These are phyloP conservation scores for Phialocephala sp. DNA, from an alignment of 2,329 filamentous ascomycete species.

Conservation along the genomic window DNA sequence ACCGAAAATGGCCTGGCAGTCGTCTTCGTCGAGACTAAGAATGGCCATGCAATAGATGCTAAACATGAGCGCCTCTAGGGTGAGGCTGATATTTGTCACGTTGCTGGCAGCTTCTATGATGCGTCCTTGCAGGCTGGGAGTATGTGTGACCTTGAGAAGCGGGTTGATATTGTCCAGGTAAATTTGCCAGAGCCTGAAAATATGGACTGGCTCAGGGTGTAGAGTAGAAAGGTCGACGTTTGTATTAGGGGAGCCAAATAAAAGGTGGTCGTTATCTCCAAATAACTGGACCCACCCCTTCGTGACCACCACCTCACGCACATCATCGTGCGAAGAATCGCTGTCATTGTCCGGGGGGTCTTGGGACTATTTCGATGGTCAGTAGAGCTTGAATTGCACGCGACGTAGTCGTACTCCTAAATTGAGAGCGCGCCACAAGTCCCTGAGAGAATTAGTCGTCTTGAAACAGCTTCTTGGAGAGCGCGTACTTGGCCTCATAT, in stretches of 20 bases:
- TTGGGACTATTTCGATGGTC: slow-evolving; percentile 38
- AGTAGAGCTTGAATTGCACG: slow-evolving; percentile 22
- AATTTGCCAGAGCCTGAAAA: slow-evolving; percentile 75
- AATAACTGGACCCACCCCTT: slow-evolving; percentile 53
- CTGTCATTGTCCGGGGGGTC: slow-evolving; percentile 39
- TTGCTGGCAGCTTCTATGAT: slow-evolving; percentile 67
- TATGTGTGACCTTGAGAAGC: slow-evolving; percentile 73
- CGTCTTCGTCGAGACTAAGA: slow-evolving; percentile 58
- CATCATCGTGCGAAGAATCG: slow-evolving; percentile 43
- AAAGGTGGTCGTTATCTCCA: slow-evolving; percentile 52
- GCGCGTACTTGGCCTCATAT: slow-evolving; percentile 43
- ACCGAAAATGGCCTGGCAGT: slow-evolving; percentile 53
- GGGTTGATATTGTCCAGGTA: slow-evolving; percentile 79
- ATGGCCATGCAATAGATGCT: slow-evolving; percentile 69
- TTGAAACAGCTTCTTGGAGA: slow-evolving; percentile 16
- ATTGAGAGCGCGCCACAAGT: slow-evolving; percentile 53
- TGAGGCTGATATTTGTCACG: slow-evolving; percentile 59
- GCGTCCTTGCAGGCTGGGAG: slow-evolving; percentile 69
- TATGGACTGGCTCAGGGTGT: slow-evolving; percentile 64
- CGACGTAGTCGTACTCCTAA: slow-evolving; percentile 44
- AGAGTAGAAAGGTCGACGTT: slow-evolving; percentile 51
- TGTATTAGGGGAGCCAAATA: slow-evolving; percentile 55
- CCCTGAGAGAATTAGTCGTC: slow-evolving; percentile 45
- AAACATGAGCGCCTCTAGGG: slow-evolving; percentile 66
- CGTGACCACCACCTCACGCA: slow-evolving; percentile 47